Conservation (phyloP, 129 eudicot genomes). For the Arctium minus region DNA sequence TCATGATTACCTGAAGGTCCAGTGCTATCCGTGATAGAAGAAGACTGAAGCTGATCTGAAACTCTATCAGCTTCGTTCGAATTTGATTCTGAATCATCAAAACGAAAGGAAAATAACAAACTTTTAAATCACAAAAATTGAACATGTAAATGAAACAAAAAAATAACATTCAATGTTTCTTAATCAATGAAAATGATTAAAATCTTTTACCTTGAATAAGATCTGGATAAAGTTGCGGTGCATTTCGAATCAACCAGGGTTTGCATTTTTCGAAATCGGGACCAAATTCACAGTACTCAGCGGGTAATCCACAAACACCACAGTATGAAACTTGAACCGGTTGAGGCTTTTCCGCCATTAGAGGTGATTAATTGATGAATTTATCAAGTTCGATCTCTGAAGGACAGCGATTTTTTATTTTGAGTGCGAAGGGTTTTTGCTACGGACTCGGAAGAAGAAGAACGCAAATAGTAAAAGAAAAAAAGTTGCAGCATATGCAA, state of each 20-base stretch:
- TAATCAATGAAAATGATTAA: not conserved
- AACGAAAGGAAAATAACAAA: not conserved
- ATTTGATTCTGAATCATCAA: constrained; percentile 35
- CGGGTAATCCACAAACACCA: constrained; percentile 71
- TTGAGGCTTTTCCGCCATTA: constrained; percentile 75
- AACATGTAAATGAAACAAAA: not conserved
- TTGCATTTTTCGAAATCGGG: constrained; percentile 92
- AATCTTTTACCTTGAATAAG: constrained; percentile 53
- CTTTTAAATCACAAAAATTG: not conserved
- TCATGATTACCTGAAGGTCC: constrained; percentile 37
- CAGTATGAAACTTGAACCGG: constrained; percentile 66
- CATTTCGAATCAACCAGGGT: constrained; percentile 88
- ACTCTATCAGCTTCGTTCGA: constrained; percentile 68
- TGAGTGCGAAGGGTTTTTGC: not conserved
- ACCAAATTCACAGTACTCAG: constrained; percentile 88
- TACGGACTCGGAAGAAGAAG: not conserved
- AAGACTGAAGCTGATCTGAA: constrained; percentile 62
- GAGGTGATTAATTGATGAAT: not conserved
- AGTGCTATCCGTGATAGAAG: constrained; percentile 50
- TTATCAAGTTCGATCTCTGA: not conserved
- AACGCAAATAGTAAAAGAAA: not conserved
- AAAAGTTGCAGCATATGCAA: not conserved
- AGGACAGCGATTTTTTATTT: not conserved
- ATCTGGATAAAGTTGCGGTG: constrained; percentile 73
- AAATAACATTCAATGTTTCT: not conserved